Evolutionary conservation across 768 basidiomycete genomes (phyloP).

Genomic region (Lepiota brunneoincarnata): DNA sequence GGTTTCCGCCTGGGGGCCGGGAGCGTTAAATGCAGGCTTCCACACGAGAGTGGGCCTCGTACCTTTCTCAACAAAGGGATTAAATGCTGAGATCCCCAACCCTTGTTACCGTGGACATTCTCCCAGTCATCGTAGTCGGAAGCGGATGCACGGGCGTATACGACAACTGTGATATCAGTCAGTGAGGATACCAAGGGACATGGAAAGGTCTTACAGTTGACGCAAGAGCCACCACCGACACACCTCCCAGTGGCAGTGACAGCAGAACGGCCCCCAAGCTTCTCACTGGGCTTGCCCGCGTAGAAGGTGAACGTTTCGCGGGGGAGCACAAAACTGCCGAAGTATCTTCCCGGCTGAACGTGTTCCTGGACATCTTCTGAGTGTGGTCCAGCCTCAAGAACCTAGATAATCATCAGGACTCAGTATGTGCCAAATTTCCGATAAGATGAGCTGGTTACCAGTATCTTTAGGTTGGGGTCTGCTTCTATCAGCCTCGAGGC

Average conservation of each 20-base stretch:
- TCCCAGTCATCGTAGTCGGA: constrained; percentile 72
- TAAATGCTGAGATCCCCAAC: constrained; percentile 58
- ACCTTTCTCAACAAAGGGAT: constrained; percentile 62
- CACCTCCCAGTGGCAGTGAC: constrained; percentile 45
- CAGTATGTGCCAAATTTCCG: not conserved
- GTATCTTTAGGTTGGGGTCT: constrained; percentile 52
- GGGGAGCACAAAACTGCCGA: constrained; percentile 35
- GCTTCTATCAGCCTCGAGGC: constrained; percentile 54
- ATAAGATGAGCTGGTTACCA: constrained; percentile 29
- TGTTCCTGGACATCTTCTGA: constrained; percentile 44
- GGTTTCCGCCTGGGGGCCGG: constrained; percentile 34
- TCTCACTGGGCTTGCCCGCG: constrained; percentile 38
- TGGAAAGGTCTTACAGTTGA: constrained; percentile 46
- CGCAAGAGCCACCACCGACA: constrained; percentile 60
- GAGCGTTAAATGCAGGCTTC: not conserved
- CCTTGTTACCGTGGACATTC: constrained; percentile 44
- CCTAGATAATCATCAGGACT: constrained; percentile 18
- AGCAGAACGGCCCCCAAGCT: constrained; percentile 39
- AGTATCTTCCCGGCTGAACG: constrained; percentile 51
- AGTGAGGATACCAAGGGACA: not conserved
- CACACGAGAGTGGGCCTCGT: not conserved
- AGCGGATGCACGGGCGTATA: constrained; percentile 57
- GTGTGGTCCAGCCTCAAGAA: constrained; percentile 58
- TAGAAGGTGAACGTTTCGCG: constrained; percentile 45
- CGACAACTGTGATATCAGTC: constrained; percentile 30